A percentile compares a stretch with the other conserved stretches of the same genome.
Conservation (phyloP, 2,329 filamentous ascomycete species). For the Raffaelea arxii region DNA sequence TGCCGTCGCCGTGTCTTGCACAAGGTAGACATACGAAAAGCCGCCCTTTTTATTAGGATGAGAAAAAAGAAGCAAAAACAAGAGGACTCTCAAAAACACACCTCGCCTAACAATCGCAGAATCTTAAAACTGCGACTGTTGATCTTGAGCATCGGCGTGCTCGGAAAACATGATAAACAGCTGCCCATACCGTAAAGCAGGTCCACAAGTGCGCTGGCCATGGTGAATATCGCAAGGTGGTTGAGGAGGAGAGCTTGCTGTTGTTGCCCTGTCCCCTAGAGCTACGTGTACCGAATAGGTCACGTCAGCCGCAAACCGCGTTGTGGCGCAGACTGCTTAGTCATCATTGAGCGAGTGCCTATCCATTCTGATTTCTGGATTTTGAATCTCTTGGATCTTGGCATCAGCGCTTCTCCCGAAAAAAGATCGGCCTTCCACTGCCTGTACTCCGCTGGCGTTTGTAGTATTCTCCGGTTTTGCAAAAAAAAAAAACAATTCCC, state of each 20-base stretch:
- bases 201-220: conserved; percentile 81
- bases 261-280: no score
- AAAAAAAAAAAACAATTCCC: no score
- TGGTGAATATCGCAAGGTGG: conserved; percentile 25
- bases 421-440: no score
- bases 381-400: no score
- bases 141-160: conserved; percentile 88
- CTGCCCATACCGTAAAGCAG: conserved; percentile 85
- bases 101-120: conserved; percentile 83
- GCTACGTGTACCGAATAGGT: no score
- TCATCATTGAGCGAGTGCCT: no score
- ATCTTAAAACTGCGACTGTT: conserved; percentile 96
- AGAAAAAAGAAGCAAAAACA: background rate
- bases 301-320: no score
- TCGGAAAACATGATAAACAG: conserved; percentile 94
- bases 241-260: background rate
- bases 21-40: conserved; percentile 98
- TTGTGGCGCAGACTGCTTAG: no score
- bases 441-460: no score
- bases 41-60: conserved; percentile 54
- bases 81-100: conserved; percentile 26
- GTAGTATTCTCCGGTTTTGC: no score
- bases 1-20: conserved; percentile 77
- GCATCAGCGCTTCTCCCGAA: no score
- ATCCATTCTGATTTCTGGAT: no score